Evolutionary conservation across 495 filamentous ascomycete species (phyloP).

Genomic region (Podospora anserina): DNA sequence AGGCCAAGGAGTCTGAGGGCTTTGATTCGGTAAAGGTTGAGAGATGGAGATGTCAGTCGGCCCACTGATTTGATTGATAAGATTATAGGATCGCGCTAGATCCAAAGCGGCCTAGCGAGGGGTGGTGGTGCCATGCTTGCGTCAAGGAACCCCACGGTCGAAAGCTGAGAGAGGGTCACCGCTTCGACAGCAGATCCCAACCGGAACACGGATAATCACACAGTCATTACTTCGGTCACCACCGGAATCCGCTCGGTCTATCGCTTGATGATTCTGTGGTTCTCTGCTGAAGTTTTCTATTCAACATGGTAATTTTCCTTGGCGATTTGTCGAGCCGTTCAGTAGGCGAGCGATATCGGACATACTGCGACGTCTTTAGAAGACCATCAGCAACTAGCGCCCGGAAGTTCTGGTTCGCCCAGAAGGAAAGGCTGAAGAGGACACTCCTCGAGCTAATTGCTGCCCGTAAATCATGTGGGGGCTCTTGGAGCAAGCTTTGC

Average conservation of each 20-base stretch:
- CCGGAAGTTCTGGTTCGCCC: background rate
- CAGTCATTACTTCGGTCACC: background rate
- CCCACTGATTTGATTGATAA: conserved; percentile 40
- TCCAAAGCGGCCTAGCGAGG: conserved; percentile 12
- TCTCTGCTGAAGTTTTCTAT: background rate
- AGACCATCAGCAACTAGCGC: background rate
- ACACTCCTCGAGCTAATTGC: background rate
- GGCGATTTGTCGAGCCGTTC: background rate
- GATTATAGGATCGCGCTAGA: conserved; percentile 27
- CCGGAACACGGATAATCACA: background rate
- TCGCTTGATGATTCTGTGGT: background rate
- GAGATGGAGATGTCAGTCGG: conserved; percentile 23
- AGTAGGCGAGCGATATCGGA: background rate
- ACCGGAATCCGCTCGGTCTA: conserved; percentile 3
- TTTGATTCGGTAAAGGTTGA: conserved; percentile 25
- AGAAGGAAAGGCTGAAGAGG: background rate
- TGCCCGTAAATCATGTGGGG: background rate
- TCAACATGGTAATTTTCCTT: background rate
- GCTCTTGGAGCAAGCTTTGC: background rate
- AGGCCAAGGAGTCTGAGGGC: conserved; percentile 10
- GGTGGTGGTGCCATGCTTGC: conserved; percentile 8
- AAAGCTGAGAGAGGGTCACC: background rate
- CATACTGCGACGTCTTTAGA: background rate
- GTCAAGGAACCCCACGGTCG: conserved; percentile 5
- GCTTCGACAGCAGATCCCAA: background rate